Evolutionary conservation across 257 asterid species (phyloP), one percentile per base, ranked within the genome.

Genomic region (Penstemon newberryi): DNA sequence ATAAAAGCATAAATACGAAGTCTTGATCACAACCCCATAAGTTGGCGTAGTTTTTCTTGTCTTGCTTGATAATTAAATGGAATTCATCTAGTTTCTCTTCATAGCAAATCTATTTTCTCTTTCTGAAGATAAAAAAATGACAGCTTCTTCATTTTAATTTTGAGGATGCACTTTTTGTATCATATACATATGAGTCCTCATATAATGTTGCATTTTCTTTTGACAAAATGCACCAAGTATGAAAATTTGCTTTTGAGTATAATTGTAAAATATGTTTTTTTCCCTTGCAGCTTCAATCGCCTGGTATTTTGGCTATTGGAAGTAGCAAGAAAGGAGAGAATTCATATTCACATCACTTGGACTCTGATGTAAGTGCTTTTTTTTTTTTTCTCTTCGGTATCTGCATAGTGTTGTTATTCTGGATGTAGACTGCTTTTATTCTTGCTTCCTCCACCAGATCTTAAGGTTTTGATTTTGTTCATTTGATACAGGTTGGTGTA

Each of bases 241-340:
- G 67, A 61, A 18, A 3, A 67, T 66, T 39, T 69, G 46, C 65
- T 61, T 40, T 64, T 42, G 18, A 8, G 40, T 42, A 49, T 15
- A 15, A 15, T 15, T 15, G 18, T 15, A 15, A 15, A 15, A 15
- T n/a, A 62, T 53, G 6, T 15, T 0, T 15, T 78, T 66, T 53
- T 66, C 74, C 19, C 73, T 15, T 64, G 73, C 85, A 94, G 99
- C 99, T 94, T 78, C 92, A 84, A 75, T 94, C 99, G 37, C 96
- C 97, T 62, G 97, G 96, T 73, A 95, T 94, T 77, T 78, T 94
- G 91, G 86, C 99, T 40, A 82, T 91, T 80, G 99, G 99, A 79
- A 94, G 99, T 82, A 91, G 97, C 88, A 86, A 73, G 85, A 94
- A 94, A 81, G 96, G 96, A 73, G 97, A 94, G 79, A 94, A 94